Conservation (phyloP, 257 asterid species). For the Craterostigma plantagineum region DNA sequence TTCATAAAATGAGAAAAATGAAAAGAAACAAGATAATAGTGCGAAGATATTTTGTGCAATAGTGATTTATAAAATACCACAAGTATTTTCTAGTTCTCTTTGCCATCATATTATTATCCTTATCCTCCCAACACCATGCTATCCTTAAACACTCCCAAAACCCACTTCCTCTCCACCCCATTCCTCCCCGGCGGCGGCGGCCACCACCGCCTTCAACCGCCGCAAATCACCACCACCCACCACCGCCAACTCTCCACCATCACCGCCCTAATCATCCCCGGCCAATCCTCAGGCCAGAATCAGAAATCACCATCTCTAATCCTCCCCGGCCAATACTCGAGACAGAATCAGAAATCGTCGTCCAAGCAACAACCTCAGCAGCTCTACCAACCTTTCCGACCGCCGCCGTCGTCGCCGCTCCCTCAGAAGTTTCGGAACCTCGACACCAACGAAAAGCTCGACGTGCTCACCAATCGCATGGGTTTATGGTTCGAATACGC, state of each 20-base stretch:
- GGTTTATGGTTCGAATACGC: conserved; percentile 78
- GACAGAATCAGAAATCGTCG: not conserved
- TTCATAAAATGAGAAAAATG: too few species aligned
- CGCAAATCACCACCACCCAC: conserved; percentile 3
- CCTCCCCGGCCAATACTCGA: conserved; percentile 16
- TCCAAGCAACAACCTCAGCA: conserved; percentile 14
- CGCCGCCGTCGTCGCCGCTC: conserved; percentile 62
- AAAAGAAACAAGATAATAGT: too few species aligned
- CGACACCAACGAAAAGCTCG: conserved; percentile 39
- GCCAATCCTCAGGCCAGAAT: too few species aligned
- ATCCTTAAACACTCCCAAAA: conserved; percentile 32
- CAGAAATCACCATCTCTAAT: not conserved
- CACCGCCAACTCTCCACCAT: conserved; percentile 18
- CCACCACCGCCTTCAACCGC: conserved; percentile 11
- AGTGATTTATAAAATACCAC: not conserved
- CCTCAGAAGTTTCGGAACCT: conserved; percentile 45
- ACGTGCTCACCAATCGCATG: conserved; percentile 39
- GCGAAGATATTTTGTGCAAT: not conserved
- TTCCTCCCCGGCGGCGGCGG: conserved; percentile 12
- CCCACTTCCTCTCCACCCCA: conserved; percentile 23
- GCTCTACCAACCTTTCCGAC: conserved; percentile 69
- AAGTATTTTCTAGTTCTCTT: too few species aligned
- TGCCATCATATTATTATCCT: too few species aligned
- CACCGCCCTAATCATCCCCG: conserved; percentile 41
- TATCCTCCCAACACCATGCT: conserved; percentile 18